Base-by-base conservation (phyloP, 139 green algal genomes). In the Closterium sp. region DNA sequence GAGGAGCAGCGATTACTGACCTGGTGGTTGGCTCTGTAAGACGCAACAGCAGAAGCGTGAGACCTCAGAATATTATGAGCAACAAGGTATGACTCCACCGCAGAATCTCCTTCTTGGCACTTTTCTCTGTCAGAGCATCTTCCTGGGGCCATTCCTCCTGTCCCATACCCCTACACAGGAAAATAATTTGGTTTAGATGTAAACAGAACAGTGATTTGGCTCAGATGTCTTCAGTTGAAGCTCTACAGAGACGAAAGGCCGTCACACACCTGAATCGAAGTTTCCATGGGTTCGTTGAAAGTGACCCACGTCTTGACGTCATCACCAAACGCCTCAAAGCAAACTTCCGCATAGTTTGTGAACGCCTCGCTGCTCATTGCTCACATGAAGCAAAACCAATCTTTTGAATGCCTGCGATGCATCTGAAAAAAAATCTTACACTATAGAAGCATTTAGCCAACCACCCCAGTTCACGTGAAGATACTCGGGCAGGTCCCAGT, bases 51-150 rank as follows among this genome's bases (percentile, higher is more conserved):
- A 33, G 34, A 32, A 33, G 89, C 93, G 81, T 96, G 94, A 16
- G 94, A 94, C 10, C 91, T 84, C 84, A 96, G 91, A 86, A 95
- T 91, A 88, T 95, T 90, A 84, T 95, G 94, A 12, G 87, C 91
- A 21, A 89, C 93, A 83, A 92, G 86, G 88, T 95, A 95, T 30
- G 91, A 84, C 87, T 95, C 94, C 25, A 34, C 35, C 16, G 88
- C 32, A 16, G 35, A 89, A 33, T 91, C 88, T 12, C 88, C 88
- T 91, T 91, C 88, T 32, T 34, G 12, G 28, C 35, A 91, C 31
- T 25, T 28, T 32, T 33, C 33, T 30, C 88, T 34, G 81, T 91
- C 88, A 31, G 88, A 89, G 43, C 35, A 91, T 32, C 88, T 38
- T 31, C 88, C 88, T 69, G 88, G 88, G 28, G 88, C 69, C 69